A percentile compares a stretch with the other conserved stretches of the same genome.
These are phyloP conservation scores for Anthoceros angustus DNA, from an alignment of 225 moss, liverwort and hornwort genomes.

Conservation along the genomic window DNA sequence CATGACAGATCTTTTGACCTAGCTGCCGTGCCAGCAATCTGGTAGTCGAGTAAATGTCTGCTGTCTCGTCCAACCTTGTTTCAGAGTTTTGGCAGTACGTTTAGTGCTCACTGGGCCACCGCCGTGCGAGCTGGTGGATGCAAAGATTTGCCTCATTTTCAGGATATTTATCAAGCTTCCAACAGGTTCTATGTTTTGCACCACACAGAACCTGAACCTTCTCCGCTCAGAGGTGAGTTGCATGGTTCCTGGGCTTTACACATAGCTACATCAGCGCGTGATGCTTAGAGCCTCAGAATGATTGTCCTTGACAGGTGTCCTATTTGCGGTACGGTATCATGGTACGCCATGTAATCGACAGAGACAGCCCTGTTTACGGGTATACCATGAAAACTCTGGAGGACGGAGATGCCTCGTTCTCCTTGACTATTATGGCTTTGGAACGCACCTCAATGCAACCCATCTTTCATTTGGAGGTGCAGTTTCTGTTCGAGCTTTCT, in stretches of 20 bases:
- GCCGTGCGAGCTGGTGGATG: slow-evolving; percentile 94
- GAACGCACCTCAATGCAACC: slow-evolving; percentile 98
- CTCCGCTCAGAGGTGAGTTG: slow-evolving; percentile 67
- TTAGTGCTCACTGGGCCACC: slow-evolving; percentile 91
- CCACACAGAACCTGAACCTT: slow-evolving; percentile 85
- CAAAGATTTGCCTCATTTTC: slow-evolving; percentile 95
- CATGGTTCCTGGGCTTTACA: not conserved
- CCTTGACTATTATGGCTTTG: slow-evolving; percentile 78
- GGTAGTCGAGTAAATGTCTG: not conserved
- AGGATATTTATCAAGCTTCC: slow-evolving; percentile 95
- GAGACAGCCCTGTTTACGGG: slow-evolving; percentile 76
- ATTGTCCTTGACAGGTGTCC: slow-evolving; percentile 35
- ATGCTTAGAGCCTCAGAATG: not conserved
- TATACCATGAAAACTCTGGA: slow-evolving; percentile 54
- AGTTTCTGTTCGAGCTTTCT: not conserved
- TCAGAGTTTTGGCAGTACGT: slow-evolving; percentile 85
- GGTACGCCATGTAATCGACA: slow-evolving; percentile 82
- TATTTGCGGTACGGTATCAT: slow-evolving; percentile 86
- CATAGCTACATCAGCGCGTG: not conserved
- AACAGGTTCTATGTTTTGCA: slow-evolving; percentile 97
- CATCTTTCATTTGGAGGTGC: slow-evolving; percentile 91
- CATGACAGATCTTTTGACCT: not conserved
- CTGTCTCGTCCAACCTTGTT: not conserved
- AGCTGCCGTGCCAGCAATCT: not conserved
- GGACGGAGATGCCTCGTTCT: slow-evolving; percentile 92